These are phyloP conservation scores for Alternaria angustiovoidea DNA, from an alignment of 2,329 filamentous ascomycete species.

Conservation along the genomic window DNA sequence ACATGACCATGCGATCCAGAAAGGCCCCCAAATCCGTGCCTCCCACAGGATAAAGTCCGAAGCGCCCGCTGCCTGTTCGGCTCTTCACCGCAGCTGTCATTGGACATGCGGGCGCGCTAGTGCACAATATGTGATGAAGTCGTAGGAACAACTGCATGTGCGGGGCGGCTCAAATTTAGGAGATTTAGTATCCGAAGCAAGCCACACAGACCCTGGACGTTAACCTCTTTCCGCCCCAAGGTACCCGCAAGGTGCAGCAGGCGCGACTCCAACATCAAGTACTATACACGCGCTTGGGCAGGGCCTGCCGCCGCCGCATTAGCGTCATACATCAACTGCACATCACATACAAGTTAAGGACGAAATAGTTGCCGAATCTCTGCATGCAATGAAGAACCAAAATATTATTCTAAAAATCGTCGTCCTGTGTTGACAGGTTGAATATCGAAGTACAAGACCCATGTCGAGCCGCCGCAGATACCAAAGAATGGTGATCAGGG, in stretches of 20 bases:
- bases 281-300: not conserved
- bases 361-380: not conserved
- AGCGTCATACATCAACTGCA: not conserved
- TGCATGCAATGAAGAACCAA: not conserved
- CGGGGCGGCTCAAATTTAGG: not conserved
- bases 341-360: not conserved
- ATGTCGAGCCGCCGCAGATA: conserved; percentile 1
- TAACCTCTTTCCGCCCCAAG: not conserved
- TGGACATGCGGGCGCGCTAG: not conserved
- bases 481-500: not conserved
- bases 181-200: not conserved
- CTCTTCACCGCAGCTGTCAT: not conserved
- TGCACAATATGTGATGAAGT: not conserved
- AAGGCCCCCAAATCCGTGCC: not conserved
- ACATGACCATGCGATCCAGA: not conserved
- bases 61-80: not conserved
- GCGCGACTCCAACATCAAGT: not conserved
- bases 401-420: not conserved
- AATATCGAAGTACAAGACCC: not conserved
- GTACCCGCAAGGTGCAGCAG: conserved; percentile 1
- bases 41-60: not conserved
- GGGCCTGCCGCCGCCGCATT: not conserved
- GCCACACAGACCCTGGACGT: not conserved
- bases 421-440: not conserved
- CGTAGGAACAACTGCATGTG: not conserved